Evolutionary conservation across 768 basidiomycete genomes (phyloP), one percentile per base, ranked within the genome.

Genomic region (Phanerochaete sordida): DNA sequence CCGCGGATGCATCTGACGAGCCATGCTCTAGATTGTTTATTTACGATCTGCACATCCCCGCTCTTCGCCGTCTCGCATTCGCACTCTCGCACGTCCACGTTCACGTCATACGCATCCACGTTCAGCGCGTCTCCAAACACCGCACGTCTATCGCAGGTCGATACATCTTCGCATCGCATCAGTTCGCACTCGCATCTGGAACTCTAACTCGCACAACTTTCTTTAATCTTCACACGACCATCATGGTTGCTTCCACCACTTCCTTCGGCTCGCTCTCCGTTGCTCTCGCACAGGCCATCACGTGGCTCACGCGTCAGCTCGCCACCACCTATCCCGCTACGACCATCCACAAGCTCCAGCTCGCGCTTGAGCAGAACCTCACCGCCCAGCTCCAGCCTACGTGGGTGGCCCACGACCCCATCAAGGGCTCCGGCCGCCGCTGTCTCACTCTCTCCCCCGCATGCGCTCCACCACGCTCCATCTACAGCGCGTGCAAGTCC

Each of bases 231-330:
- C 58, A 56, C 39, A 43, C 57, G 39, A 57, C 68, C 60, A 59
- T 63, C 62, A 72, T 71, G 70, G 68, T 73, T 65, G 70, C 74
- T 62, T 65, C 72, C 65, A 67, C 82, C 65, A 74, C 80, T 65
- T 54, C 66, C 43, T 69, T 66, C 43, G 65, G 70, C 52, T 63
- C 71, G 66, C 84, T 93, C 72, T 77, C 86, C 62, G 71, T 83
- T 74, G 81, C 89, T 64, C 82, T 93, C 72, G 80, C 87, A 61
- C 87, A 92, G 67, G 86, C 86, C 71, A 81, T 91, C 71, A 76
- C 85, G 58, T 90, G 85, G 77, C 79, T 93, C 72, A 90, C 87
- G 37, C 80, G 81, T 33, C 84, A 87, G 59, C 81, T 91, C 61
- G 76, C 80, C 65, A 67, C 72, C 56, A 73, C 79, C 43, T 84